phyloP scores from a whole-genome alignment of 1,284 basidiomycete species.

The Sporisorium reilianum region DNA sequence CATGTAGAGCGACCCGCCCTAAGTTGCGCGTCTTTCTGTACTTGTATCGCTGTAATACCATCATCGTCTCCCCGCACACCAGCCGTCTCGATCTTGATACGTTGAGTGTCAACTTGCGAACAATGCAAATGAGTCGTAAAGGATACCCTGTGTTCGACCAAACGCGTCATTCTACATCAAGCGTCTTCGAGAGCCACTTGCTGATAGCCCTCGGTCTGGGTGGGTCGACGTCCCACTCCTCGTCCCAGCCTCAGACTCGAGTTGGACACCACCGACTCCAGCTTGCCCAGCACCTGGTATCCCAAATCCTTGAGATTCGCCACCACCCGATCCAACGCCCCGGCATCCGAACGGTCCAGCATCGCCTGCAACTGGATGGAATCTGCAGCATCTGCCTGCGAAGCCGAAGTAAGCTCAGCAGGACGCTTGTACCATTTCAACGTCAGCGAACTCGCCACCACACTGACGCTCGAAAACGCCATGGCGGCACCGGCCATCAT shows the following conservation, averaged over 20 bases:
- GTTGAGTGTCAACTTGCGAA: neutral
- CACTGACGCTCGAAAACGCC: slow-evolving; percentile 96
- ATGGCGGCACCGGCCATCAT: slow-evolving; percentile 98
- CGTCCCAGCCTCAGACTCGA: slow-evolving; percentile 22
- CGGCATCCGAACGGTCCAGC: slow-evolving; percentile 40
- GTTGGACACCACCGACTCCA: slow-evolving; percentile 24
- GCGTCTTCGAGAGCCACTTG: slow-evolving; percentile 42
- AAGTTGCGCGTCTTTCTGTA: slow-evolving; percentile 9
- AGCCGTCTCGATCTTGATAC: neutral
- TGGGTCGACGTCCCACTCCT: slow-evolving; percentile 8
- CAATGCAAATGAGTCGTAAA: slow-evolving; percentile 1
- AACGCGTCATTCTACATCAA: neutral
- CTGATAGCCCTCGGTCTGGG: slow-evolving; percentile 26
- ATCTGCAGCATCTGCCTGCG: slow-evolving; percentile 7
- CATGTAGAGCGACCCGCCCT: slow-evolving; percentile 7
- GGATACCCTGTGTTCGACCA: too few species aligned
- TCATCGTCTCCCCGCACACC: neutral
- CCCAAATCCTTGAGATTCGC: slow-evolving; percentile 49
- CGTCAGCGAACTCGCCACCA: slow-evolving; percentile 88
- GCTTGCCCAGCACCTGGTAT: slow-evolving; percentile 45
- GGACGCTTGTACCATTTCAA: slow-evolving; percentile 74
- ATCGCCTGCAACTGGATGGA: slow-evolving; percentile 31
- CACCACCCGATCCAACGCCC: slow-evolving; percentile 40
- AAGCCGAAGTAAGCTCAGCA: slow-evolving; percentile 19
- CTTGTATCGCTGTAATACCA: slow-evolving; percentile 35